A percentile compares a stretch with the other conserved stretches of the same genome.
Evolutionary conservation across 176 grass and related monocot species (phyloP).

Genomic region (Poa annua): DNA sequence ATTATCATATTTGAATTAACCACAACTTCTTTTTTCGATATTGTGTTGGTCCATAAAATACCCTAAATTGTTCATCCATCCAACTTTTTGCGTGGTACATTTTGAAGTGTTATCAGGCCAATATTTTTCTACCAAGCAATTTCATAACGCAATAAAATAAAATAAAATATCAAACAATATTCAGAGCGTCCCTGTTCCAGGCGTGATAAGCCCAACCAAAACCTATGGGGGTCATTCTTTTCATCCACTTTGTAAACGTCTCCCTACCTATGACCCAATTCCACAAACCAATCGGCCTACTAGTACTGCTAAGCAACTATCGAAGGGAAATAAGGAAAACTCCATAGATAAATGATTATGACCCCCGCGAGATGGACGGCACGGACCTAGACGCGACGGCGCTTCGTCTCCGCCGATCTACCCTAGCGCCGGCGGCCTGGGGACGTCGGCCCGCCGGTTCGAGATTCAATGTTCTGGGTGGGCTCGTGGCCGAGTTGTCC

Average conservation of each 20-base stretch:
- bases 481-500: too few relatives aligned
- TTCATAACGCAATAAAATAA: neutral
- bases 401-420: too few relatives aligned
- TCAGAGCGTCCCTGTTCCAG: neutral
- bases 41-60: neutral
- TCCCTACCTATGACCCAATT: neutral
- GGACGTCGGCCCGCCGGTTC: too few relatives aligned
- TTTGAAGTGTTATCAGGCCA: neutral
- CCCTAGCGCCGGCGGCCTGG: too few relatives aligned
- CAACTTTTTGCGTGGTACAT: neutral
- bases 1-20: neutral
- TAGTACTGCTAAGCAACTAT: neutral
- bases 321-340: too few relatives aligned
- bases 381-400: too few relatives aligned
- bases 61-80: neutral
- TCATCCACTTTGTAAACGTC: neutral
- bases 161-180: neutral
- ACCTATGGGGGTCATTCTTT: neutral
- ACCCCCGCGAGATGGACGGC: too few relatives aligned
- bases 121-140: neutral
- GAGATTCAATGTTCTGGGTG: too few relatives aligned
- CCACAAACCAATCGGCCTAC: neutral
- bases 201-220: neutral
- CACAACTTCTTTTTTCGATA: neutral
- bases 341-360: too few relatives aligned